Percentiles rank a stretch among this genome's conserved stretches.
These are phyloP conservation scores for Licmophora abbreviata DNA, from an alignment of 108 stramenopile species.

Conservation along the genomic window DNA sequence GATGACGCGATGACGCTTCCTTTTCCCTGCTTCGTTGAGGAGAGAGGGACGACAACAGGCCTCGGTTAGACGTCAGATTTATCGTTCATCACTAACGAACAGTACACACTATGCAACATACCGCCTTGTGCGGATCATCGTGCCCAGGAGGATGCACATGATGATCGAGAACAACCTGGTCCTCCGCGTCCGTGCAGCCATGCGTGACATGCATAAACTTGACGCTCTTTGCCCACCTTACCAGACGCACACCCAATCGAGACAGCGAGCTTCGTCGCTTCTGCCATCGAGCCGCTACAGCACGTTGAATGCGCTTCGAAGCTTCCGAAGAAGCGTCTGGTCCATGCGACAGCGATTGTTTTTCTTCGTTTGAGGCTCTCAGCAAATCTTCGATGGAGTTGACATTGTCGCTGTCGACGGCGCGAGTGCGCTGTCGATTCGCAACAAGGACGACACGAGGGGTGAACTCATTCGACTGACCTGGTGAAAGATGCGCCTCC, in stretches of 20 bases:
- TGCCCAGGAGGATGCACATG: conserved; percentile 27
- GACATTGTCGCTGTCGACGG: conserved; percentile 26
- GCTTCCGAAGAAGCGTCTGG: background rate
- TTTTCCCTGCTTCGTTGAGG: too few species aligned
- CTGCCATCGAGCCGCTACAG: conserved; percentile 41
- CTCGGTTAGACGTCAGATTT: too few species aligned
- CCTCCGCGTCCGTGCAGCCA: conserved; percentile 1
- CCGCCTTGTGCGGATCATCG: conserved; percentile 7
- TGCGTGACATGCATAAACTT: conserved; percentile 15
- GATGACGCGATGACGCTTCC: too few species aligned
- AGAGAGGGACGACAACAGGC: too few species aligned
- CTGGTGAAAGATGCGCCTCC: conserved; percentile 21
- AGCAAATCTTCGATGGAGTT: conserved; percentile 18
- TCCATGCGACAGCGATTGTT: background rate
- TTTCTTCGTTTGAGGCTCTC: background rate
- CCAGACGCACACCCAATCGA: conserved; percentile 23
- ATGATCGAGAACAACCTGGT: conserved; percentile 7
- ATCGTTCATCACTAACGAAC: too few species aligned
- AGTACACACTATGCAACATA: too few species aligned
- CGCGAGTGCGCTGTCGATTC: conserved; percentile 42
- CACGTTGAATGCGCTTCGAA: background rate
- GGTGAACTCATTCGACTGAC: conserved; percentile 16
- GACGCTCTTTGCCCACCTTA: conserved; percentile 41
- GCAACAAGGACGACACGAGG: conserved; percentile 48
- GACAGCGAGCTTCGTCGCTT: conserved; percentile 30